Evolutionary conservation across 129 eudicot genomes (phyloP).

Genomic region (Apium graveolens): DNA sequence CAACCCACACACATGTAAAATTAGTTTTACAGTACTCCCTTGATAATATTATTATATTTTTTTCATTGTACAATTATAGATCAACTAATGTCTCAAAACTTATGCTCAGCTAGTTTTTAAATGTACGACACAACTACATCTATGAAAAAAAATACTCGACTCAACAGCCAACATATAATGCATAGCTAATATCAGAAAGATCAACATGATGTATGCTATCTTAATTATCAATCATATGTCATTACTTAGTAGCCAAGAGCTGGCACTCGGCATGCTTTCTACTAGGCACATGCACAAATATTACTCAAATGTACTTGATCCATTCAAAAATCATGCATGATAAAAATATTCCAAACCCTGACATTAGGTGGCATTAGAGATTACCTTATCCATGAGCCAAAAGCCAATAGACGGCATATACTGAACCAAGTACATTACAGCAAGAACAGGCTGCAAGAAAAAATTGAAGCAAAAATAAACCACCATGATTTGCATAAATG

Average conservation of each 20-base stretch:
- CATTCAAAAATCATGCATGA: not conserved
- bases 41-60: not conserved
- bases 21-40: not conserved
- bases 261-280: conserved; percentile 77
- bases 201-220: conserved; percentile 28
- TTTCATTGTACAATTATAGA: not conserved
- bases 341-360: not conserved
- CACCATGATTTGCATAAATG: not conserved
- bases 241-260: conserved; percentile 78
- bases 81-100: not conserved
- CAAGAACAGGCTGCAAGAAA: conserved; percentile 85
- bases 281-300: conserved; percentile 73
- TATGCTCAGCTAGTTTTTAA: not conserved
- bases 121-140: not conserved
- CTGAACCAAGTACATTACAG: conserved; percentile 90
- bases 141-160: not conserved
- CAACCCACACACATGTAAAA: not conserved
- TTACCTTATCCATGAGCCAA: conserved; percentile 99
- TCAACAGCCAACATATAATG: not conserved
- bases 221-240: conserved; percentile 30
- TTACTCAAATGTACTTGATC: conserved; percentile 25
- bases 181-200: not conserved
- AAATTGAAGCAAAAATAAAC: not conserved
- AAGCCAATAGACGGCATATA: conserved; percentile 82
- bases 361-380: not conserved